A percentile compares a stretch with the other conserved stretches of the same genome.
Evolutionary conservation across 2,329 filamentous ascomycete species (phyloP).

Genomic region (Orbilia javanica): DNA sequence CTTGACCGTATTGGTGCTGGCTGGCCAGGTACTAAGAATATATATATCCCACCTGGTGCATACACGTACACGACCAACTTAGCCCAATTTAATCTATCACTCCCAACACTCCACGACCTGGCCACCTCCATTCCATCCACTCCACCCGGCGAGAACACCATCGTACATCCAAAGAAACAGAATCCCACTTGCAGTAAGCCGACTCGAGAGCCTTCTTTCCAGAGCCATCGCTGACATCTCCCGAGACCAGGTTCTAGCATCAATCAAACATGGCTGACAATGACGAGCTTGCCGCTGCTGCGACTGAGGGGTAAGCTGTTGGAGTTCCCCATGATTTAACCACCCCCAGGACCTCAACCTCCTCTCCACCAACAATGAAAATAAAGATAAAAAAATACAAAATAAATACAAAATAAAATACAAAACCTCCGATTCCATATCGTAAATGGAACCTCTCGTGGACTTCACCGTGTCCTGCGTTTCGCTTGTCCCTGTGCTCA

Average conservation of each 20-base stretch:
- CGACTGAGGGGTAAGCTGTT: constrained; percentile 48
- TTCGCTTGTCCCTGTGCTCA: not conserved
- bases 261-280: constrained; percentile 40
- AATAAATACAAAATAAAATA: too few species aligned
- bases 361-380: too few species aligned
- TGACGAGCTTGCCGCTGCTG: constrained; percentile 34
- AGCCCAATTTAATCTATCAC: not conserved
- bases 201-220: not conserved
- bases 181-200: constrained; percentile 3
- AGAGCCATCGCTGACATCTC: not conserved
- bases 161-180: not conserved
- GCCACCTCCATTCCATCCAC: not conserved
- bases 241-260: not conserved
- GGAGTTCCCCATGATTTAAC: not conserved
- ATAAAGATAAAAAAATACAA: too few species aligned
- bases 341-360: not conserved
- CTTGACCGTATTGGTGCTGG: constrained; percentile 27
- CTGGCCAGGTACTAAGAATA: constrained; percentile 8
- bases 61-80: constrained; percentile 18
- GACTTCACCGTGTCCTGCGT: not conserved
- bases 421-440: not conserved
- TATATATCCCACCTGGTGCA: constrained; percentile 3
- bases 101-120: constrained; percentile 19
- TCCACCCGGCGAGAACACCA: constrained; percentile 6
- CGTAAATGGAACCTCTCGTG: not conserved